Percentiles rank a stretch among this genome's conserved stretches.
These are phyloP conservation scores for Aureobasidium zeae DNA, from an alignment of 2,329 filamentous ascomycete genomes.

Conservation along the genomic window DNA sequence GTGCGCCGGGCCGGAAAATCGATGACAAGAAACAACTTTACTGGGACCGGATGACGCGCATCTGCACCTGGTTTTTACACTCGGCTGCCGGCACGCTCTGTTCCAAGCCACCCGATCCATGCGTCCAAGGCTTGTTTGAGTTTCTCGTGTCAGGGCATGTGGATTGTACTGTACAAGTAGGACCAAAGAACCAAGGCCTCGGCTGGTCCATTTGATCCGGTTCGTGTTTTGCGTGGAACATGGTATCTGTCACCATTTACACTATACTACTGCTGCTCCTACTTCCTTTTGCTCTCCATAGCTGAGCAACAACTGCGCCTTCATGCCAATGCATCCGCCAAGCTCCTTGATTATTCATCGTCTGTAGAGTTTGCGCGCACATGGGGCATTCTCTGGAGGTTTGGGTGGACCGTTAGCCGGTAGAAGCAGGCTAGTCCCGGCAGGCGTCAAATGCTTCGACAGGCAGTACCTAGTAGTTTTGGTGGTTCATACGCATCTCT, in stretches of 20 bases:
- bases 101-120: slow-evolving; percentile 2
- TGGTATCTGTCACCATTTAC: not conserved
- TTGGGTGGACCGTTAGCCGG: slow-evolving; percentile 6
- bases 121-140: slow-evolving; percentile 13
- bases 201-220: slow-evolving; percentile 1
- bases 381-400: not conserved
- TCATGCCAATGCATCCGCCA: too few relatives aligned
- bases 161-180: too few relatives aligned
- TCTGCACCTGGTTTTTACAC: not conserved
- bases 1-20: slow-evolving; percentile 9
- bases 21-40: slow-evolving; percentile 1
- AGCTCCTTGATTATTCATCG: too few relatives aligned
- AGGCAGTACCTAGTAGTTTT: too few relatives aligned
- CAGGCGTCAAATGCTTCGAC: slow-evolving; percentile 8
- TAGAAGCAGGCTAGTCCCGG: slow-evolving; percentile 5
- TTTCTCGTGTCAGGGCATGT: not conserved
- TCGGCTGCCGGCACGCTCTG: slow-evolving; percentile 5
- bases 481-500: not conserved
- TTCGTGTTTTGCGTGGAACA: slow-evolving; percentile 3
- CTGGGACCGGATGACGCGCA: slow-evolving; percentile 5
- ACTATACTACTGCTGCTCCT: not conserved
- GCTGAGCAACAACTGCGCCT: not conserved
- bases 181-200: slow-evolving; percentile 8
- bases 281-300: not conserved
- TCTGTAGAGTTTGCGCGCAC: too few relatives aligned